Percentiles rank a stretch among this genome's conserved stretches.
These are phyloP conservation scores for Globisporangium heterothallicum DNA, from an alignment of 352 stramenopile species.

Conservation along the genomic window DNA sequence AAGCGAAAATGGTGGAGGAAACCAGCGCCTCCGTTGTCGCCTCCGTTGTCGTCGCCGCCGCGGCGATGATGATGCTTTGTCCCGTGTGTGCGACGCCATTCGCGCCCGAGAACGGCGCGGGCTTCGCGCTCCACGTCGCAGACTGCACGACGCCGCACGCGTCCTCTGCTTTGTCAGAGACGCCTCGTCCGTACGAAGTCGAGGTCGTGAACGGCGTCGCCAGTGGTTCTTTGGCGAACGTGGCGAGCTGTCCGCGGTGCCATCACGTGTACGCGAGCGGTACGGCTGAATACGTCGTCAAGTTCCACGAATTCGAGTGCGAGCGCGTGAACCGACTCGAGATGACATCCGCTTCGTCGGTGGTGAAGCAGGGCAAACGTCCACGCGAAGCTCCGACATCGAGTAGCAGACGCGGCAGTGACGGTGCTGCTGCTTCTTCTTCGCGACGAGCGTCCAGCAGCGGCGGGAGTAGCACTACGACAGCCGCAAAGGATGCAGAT, in stretches of 20 bases:
- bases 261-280: slow-evolving; percentile 52
- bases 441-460: too few species aligned
- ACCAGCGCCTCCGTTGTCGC: too few species aligned
- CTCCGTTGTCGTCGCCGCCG: neutral
- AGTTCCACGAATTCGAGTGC: slow-evolving; percentile 79
- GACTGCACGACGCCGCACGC: slow-evolving; percentile 25
- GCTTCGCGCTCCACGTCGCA: slow-evolving; percentile 54
- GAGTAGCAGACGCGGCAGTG: neutral
- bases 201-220: slow-evolving; percentile 7
- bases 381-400: slow-evolving; percentile 15
- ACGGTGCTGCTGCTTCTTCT: too few species aligned
- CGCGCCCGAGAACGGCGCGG: slow-evolving; percentile 13
- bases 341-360: neutral
- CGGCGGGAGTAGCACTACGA: neutral
- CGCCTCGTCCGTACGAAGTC: neutral
- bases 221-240: slow-evolving; percentile 8
- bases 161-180: neutral
- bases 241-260: slow-evolving; percentile 48
- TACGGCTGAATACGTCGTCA: slow-evolving; percentile 45
- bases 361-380: slow-evolving; percentile 26
- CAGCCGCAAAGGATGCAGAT: neutral
- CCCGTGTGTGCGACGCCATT: slow-evolving; percentile 46
- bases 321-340: slow-evolving; percentile 44
- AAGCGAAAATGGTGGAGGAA: too few species aligned
- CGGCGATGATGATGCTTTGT: slow-evolving; percentile 22